phyloP scores from a whole-genome alignment of 2,329 filamentous ascomycete genomes.

The Colletotrichum camelliae region DNA sequence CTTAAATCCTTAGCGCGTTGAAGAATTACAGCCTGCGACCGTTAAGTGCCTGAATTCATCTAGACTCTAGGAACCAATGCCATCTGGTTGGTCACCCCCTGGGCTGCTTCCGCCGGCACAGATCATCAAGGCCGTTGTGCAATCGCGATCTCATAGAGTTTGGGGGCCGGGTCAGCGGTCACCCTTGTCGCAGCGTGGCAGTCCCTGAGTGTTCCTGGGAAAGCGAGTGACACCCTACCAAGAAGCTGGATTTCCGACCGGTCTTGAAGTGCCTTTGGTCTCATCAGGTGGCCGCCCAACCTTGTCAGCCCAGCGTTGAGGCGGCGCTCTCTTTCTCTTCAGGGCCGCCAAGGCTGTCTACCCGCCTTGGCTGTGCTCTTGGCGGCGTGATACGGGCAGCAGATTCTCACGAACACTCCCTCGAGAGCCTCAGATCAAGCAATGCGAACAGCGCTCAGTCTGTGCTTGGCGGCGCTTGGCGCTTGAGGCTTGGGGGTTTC shows the following conservation, averaged over 20 bases:
- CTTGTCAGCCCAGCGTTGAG: background rate
- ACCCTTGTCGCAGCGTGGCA: background rate
- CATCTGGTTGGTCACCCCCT: background rate
- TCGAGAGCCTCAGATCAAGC: background rate
- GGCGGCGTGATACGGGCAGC: background rate
- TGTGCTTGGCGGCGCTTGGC: constrained; percentile 8
- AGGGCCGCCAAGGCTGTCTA: background rate
- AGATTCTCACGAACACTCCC: background rate
- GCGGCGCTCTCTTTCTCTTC: background rate
- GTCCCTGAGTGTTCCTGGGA: background rate
- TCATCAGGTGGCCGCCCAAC: background rate
- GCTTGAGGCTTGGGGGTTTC: background rate
- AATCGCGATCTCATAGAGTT: background rate
- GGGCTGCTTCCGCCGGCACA: background rate
- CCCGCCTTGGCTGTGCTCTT: background rate
- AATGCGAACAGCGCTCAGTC: background rate
- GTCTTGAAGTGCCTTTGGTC: constrained; percentile 12
- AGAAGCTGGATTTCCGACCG: background rate
- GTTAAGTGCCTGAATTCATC: background rate
- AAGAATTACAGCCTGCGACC: background rate
- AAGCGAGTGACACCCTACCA: background rate
- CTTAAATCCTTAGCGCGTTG: background rate
- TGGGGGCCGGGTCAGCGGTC: background rate
- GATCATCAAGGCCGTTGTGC: background rate
- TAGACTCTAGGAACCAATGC: background rate